phyloP scores from a whole-genome alignment of 2,329 filamentous ascomycete genomes.

The Colletotrichum sp. region DNA sequence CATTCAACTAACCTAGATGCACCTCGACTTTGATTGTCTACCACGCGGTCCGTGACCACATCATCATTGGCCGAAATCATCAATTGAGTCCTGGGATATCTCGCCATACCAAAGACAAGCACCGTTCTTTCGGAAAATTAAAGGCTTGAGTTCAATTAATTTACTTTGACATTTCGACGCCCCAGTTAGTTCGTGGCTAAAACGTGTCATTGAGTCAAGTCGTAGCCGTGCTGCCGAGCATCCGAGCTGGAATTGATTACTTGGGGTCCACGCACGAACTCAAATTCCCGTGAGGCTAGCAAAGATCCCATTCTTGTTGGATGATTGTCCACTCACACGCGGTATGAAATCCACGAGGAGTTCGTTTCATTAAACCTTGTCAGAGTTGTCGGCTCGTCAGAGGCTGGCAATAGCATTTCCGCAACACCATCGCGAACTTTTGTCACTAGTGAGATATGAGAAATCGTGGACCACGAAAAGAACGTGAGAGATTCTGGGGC shows the following conservation, averaged over 20 bases:
- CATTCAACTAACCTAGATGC: neutral
- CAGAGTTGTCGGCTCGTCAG: neutral
- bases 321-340: neutral
- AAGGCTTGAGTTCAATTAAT: neutral
- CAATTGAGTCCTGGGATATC: accelerated
- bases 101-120: accelerated
- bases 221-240: neutral
- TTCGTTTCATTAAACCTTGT: neutral
- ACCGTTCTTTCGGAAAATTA: neutral
- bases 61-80: neutral
- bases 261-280: neutral
- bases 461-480: neutral
- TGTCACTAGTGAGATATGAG: neutral
- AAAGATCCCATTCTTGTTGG: neutral
- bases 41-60: neutral
- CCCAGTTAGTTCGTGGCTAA: neutral
- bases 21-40: neutral
- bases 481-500: neutral
- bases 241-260: neutral
- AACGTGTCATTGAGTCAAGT: neutral
- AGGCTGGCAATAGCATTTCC: accelerated
- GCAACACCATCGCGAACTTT: neutral
- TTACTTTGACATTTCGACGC: neutral
- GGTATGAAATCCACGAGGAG: neutral
- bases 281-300: neutral